phyloP scores from a whole-genome alignment of 2,329 filamentous ascomycete species.

The Monilinia fructigena region DNA sequence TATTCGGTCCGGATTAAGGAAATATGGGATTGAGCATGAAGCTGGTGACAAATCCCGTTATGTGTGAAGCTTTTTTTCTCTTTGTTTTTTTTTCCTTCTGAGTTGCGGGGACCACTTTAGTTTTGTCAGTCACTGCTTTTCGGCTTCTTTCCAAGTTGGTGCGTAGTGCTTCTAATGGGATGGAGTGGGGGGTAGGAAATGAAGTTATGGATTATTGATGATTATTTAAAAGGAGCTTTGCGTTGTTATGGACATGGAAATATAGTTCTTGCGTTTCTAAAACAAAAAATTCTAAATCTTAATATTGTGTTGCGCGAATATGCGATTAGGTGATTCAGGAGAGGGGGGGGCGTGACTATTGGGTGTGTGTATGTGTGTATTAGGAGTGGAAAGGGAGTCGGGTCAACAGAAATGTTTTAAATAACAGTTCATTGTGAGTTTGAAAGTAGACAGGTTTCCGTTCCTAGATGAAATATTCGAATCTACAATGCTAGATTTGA shows the following conservation, averaged over 20 bases:
- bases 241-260: not conserved
- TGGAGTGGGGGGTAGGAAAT: conserved; percentile 1
- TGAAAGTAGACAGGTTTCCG: no score
- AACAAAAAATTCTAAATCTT: not conserved
- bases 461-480: no score
- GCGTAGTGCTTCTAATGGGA: conserved; percentile 2
- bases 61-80: conserved; percentile 18
- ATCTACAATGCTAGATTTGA: no score
- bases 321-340: not conserved
- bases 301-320: not conserved
- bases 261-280: conserved; percentile 9
- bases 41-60: not conserved
- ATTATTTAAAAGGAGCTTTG: conserved; percentile 12
- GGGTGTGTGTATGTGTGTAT: not conserved
- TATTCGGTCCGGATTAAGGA: conserved; percentile 6
- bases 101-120: not conserved
- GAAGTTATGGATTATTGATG: conserved; percentile 10
- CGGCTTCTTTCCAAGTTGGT: not conserved
- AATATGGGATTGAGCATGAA: conserved; percentile 3
- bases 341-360: no score
- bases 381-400: not conserved
- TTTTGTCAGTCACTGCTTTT: conserved; percentile 11
- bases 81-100: not conserved
- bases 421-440: no score
- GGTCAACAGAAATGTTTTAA: no score